These are phyloP conservation scores for Claviceps maximensis DNA, from an alignment of 2,329 filamentous ascomycete genomes.

Conservation along the genomic window DNA sequence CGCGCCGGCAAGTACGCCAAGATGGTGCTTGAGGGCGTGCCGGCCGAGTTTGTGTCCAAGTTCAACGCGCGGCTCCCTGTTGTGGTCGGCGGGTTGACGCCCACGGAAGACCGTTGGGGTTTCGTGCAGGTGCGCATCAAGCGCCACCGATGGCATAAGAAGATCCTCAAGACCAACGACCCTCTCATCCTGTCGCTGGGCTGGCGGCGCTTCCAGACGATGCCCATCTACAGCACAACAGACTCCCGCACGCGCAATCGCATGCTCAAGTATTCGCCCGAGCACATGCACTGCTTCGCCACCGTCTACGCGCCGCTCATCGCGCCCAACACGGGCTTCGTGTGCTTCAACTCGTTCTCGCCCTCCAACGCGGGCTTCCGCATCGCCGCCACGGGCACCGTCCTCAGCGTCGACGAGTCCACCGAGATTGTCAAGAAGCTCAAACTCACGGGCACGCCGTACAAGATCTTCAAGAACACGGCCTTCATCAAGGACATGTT, in stretches of 20 bases:
- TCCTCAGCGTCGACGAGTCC: conserved; percentile 86
- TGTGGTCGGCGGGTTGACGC: conserved; percentile 78
- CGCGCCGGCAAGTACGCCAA: conserved; percentile 87
- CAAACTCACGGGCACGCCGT: conserved; percentile 83
- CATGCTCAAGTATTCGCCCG: conserved; percentile 97
- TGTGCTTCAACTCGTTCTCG: conserved; percentile 80
- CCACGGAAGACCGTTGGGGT: conserved; percentile 91
- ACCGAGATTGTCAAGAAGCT: conserved; percentile 99
- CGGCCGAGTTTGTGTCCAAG: conserved; percentile 73
- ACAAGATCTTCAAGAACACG: conserved; percentile 99
- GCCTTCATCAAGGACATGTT: conserved; percentile 99
- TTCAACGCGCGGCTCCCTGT: conserved; percentile 77
- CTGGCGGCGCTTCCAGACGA: conserved; percentile 87
- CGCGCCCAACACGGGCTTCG: conserved; percentile 91
- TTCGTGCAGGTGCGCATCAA: conserved; percentile 95
- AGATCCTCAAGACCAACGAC: conserved; percentile 96
- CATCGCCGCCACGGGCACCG: conserved; percentile 85
- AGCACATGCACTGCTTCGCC: conserved; percentile 98
- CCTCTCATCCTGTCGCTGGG: conserved; percentile 93
- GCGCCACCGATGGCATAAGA: conserved; percentile 96
- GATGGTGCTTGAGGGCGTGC: conserved; percentile 77
- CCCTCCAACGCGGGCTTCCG: conserved; percentile 80
- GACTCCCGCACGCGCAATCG: conserved; percentile 88
- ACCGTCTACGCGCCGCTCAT: conserved; percentile 93
- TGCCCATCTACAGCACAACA: conserved; percentile 88